Evolutionary conservation across 1,139 yeast species (phyloP), one percentile per base, ranked within the genome.

Genomic region (Debaryomyces udenii): DNA sequence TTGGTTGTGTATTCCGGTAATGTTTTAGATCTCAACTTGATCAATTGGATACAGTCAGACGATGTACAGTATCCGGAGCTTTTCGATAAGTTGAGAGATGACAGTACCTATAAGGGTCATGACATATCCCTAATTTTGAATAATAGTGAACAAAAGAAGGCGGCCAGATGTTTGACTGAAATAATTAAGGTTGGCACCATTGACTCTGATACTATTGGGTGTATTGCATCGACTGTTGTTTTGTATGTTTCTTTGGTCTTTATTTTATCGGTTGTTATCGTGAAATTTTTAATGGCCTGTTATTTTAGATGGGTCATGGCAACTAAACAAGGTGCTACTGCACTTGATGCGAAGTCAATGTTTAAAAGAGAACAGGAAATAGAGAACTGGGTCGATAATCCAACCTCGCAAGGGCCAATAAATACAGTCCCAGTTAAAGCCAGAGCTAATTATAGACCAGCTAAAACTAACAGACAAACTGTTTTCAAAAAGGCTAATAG

Each of bases 181-280:
- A 86, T 88, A 43, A 73, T 87, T 42, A 88, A 85, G 64, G 95
- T 91, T 16, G 99, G 99, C 17, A 82, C 80, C 35, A 80, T 93
- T 42, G 98, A 93, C 59, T 81, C 94, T 1, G 90, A 88, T 41
- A 82, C 96, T 9, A 81, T 93, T 56, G 99, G 99, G n/a, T 93
- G 99, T 66, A 83, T 93, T 62, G 96, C 97, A 0, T 88, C 97
- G 1, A 73, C 80, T 47, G 82, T 90, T 36, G 96, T 91, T 2
- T 75, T 93, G 47, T 80, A 82, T 52, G 78, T 85, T 11, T 86
- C 97, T 0, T 74, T 93, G 57, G 83, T 86, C 9, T 88, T 93
- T 61, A 91, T 93, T 56, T 74, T 93, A 45, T 78, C 95, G 1
- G 80, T 91, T 43, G 96, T 90, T 22, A 61, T 81, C 31, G 71